These are phyloP conservation scores for Truncatella angustata DNA, from an alignment of 2,329 filamentous ascomycete species.

Conservation along the genomic window DNA sequence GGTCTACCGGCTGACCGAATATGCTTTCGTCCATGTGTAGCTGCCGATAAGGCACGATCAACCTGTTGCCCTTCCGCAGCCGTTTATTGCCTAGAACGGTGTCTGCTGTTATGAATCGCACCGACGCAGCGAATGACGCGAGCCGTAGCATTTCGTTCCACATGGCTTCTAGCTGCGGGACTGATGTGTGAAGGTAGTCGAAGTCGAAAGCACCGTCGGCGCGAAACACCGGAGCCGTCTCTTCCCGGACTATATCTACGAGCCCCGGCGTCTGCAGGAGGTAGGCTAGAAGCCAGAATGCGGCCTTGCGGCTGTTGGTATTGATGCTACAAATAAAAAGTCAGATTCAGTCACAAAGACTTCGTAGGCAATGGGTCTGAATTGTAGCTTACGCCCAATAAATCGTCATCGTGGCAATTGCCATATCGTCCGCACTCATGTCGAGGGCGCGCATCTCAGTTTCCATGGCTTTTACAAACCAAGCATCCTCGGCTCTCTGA, in stretches of 20 bases:
- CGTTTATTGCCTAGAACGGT: neutral
- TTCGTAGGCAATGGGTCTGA: neutral
- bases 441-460: neutral
- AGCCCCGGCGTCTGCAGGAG: neutral
- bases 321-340: neutral
- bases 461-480: conserved; percentile 4
- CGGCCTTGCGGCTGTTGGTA: conserved; percentile 6
- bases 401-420: neutral
- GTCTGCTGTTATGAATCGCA: neutral
- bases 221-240: neutral
- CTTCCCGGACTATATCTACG: neutral
- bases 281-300: conserved; percentile 4
- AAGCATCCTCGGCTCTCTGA: neutral
- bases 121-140: neutral
- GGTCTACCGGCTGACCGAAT: neutral
- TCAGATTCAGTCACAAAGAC: neutral
- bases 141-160: neutral
- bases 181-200: neutral
- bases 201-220: neutral
- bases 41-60: neutral
- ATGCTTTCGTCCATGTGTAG: neutral
- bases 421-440: neutral
- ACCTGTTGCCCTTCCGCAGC: neutral
- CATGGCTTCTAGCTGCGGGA: neutral
- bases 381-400: neutral